Evolutionary conservation across 164 flowering plant species (phyloP).

Genomic region (Berberis vulgaris): DNA sequence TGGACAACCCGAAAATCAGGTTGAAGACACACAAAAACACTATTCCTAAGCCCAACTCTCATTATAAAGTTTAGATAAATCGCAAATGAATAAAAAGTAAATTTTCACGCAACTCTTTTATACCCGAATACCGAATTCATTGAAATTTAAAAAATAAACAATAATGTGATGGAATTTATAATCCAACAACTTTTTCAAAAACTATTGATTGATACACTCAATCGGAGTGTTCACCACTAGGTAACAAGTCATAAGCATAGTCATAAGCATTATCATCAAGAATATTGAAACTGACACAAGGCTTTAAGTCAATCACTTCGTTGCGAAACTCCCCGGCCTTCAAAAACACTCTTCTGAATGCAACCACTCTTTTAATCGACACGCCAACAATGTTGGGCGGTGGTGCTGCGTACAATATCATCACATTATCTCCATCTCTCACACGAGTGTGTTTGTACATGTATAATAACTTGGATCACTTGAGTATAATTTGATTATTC

Average conservation of each 20-base stretch:
- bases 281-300: constrained; percentile 2
- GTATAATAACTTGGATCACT: background rate
- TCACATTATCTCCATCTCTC: background rate
- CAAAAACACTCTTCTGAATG: constrained; percentile 3
- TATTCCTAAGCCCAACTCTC: no score
- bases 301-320: constrained; percentile 2
- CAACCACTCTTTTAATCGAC: constrained; percentile 1
- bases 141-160: no score
- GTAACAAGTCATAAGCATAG: background rate
- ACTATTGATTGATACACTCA: background rate
- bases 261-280: background rate
- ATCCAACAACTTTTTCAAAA: no score
- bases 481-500: background rate
- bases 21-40: no score
- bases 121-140: no score
- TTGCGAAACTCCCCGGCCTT: background rate
- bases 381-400: background rate
- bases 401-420: background rate
- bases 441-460: background rate
- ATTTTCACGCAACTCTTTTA: no score
- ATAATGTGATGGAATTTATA: no score
- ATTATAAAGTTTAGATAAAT: no score
- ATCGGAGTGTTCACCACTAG: background rate
- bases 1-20: no score
- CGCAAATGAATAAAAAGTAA: no score